Percentiles rank a stretch among this genome's conserved stretches.
Evolutionary conservation across 768 basidiomycete species (phyloP).

Genomic region (Imleria badia): DNA sequence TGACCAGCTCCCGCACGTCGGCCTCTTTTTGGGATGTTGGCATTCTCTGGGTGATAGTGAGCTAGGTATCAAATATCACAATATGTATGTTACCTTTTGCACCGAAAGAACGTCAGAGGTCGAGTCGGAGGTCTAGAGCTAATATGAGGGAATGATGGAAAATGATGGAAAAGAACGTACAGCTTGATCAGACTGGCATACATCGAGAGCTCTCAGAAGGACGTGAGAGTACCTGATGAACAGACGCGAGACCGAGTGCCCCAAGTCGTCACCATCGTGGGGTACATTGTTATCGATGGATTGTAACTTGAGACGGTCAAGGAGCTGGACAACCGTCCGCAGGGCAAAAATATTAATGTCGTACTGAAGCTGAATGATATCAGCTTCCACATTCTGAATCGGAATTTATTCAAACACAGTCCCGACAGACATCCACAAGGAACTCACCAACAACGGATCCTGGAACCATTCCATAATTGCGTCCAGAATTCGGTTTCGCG

Average conservation of each 20-base stretch:
- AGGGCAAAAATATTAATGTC: slow-evolving; percentile 78
- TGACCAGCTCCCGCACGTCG: slow-evolving; percentile 72
- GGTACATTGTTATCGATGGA: slow-evolving; percentile 50
- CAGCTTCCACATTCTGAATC: slow-evolving; percentile 38
- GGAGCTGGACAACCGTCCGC: slow-evolving; percentile 68
- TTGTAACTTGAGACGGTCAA: slow-evolving; percentile 72
- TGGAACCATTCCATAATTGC: slow-evolving; percentile 79
- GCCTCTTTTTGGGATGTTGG: slow-evolving; percentile 50
- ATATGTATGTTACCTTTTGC: slow-evolving; percentile 38
- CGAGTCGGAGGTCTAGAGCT: slow-evolving; percentile 45
- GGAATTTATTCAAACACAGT: background rate
- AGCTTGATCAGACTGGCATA: slow-evolving; percentile 45
- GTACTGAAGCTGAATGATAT: slow-evolving; percentile 39
- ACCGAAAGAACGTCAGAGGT: slow-evolving; percentile 49
- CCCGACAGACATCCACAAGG: background rate
- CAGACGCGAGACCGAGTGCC: slow-evolving; percentile 70
- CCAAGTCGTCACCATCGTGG: slow-evolving; percentile 59
- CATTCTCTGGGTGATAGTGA: slow-evolving; percentile 37
- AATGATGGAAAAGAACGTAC: slow-evolving; percentile 32
- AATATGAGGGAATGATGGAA: slow-evolving; percentile 3
- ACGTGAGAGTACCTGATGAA: slow-evolving; percentile 77
- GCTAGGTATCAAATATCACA: background rate
- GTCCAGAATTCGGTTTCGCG: slow-evolving; percentile 73
- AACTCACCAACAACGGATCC: slow-evolving; percentile 49
- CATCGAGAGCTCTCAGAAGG: slow-evolving; percentile 60